Evolutionary conservation across 176 grass and related monocot species (phyloP).

Genomic region (Tillandsia leiboldiana): DNA sequence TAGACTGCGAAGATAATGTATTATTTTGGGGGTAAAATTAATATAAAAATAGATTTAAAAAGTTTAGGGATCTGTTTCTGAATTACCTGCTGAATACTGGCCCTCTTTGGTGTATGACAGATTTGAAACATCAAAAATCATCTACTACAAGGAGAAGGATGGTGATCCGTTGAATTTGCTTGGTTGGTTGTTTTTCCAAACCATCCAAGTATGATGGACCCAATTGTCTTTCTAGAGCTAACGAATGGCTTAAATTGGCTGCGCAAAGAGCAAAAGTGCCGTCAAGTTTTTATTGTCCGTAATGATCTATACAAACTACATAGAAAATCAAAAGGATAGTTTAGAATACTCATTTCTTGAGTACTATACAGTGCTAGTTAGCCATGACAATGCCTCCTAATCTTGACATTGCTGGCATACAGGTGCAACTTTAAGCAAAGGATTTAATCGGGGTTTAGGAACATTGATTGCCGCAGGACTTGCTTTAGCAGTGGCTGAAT

Average conservation of each 20-base stretch:
- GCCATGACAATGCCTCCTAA: conserved; percentile 4
- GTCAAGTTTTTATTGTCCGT: not conserved
- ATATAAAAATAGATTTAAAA: too few species aligned
- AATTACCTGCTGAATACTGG: too few species aligned
- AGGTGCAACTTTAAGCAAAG: conserved; percentile 98
- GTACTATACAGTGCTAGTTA: not conserved
- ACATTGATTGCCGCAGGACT: conserved; percentile 74
- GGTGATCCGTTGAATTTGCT: not conserved
- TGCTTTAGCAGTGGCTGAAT: conserved; percentile 62
- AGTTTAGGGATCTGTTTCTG: too few species aligned
- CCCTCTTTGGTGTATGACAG: too few species aligned
- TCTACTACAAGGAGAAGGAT: too few species aligned
- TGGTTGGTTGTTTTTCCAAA: not conserved
- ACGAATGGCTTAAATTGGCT: not conserved
- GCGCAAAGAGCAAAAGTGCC: not conserved
- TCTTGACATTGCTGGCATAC: conserved; percentile 9
- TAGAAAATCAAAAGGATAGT: too few species aligned
- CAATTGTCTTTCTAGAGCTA: not conserved
- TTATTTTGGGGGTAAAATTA: too few species aligned
- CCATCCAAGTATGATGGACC: not conserved
- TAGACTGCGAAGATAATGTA: too few species aligned
- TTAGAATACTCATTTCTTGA: too few species aligned
- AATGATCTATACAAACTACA: not conserved
- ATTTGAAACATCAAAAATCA: too few species aligned
- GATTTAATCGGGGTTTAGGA: conserved; percentile 71